Evolutionary conservation across 768 basidiomycete genomes (phyloP).

Genomic region (Auricularia heimuer): DNA sequence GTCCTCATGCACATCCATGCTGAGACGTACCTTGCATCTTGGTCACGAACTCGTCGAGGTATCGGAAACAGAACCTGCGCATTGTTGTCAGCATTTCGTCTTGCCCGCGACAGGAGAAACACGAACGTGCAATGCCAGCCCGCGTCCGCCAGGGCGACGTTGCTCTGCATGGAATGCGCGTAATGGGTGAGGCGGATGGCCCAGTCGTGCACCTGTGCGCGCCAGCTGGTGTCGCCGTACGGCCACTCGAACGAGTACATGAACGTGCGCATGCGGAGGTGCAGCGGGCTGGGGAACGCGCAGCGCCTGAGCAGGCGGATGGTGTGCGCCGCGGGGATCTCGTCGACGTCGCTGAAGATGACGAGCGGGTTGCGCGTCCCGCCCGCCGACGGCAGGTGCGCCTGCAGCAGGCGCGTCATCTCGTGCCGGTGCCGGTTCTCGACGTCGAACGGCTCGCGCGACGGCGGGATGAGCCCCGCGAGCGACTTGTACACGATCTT

Average conservation of each 20-base stretch:
- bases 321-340: conserved; percentile 46
- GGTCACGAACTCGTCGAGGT: conserved; percentile 44
- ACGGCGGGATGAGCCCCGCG: conserved; percentile 18
- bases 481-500: conserved; percentile 43
- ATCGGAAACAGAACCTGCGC: conserved; percentile 49
- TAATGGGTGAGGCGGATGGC: conserved; percentile 27
- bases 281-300: conserved; percentile 42
- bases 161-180: conserved; percentile 38
- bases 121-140: conserved; percentile 49
- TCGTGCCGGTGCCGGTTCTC: conserved; percentile 38
- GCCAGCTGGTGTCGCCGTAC: conserved; percentile 44
- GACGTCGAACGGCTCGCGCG: conserved; percentile 34
- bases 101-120: conserved; percentile 1
- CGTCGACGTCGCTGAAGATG: conserved; percentile 55
- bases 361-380: conserved; percentile 32
- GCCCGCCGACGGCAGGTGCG: conserved; percentile 22
- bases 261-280: conserved; percentile 52
- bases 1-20: not conserved
- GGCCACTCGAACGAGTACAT: conserved; percentile 56
- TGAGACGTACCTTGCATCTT: conserved; percentile 34
- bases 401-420: conserved; percentile 38
- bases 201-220: conserved; percentile 44
- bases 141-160: conserved; percentile 45
- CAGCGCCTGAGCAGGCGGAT: conserved; percentile 42
- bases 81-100: not conserved